Conservation (phyloP, 306 rosid species). For the Cicer pinnatifidum region DNA sequence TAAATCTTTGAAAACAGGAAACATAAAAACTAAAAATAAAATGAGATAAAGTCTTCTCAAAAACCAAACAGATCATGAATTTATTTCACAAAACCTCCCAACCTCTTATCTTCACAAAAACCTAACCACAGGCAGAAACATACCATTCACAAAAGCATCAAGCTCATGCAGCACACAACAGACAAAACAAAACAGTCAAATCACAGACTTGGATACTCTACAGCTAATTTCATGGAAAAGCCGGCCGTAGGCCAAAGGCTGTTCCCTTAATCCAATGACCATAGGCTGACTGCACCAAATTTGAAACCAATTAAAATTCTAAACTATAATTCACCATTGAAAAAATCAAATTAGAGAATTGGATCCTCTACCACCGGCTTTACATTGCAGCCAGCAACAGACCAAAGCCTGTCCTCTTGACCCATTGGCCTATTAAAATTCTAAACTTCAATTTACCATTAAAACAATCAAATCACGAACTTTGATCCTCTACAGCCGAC, state of each 20-base stretch:
- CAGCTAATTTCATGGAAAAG: too few species aligned
- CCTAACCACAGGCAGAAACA: not conserved
- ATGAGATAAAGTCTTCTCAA: not conserved
- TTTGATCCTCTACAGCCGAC: not conserved
- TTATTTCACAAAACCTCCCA: not conserved
- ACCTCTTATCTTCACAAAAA: conserved; percentile 4
- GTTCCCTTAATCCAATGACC: too few species aligned
- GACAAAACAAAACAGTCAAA: not conserved
- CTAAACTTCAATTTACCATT: conserved; percentile 13
- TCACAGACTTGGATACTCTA: not conserved
- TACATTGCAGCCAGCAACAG: not conserved
- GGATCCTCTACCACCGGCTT: not conserved
- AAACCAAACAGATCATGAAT: not conserved
- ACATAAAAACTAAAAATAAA: not conserved
- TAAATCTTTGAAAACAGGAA: not conserved
- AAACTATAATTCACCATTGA: conserved; percentile 11
- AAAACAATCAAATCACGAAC: not conserved
- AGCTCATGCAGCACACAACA: conserved; percentile 9
- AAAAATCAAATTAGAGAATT: not conserved
- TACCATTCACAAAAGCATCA: conserved; percentile 26
- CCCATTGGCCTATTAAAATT: not conserved
- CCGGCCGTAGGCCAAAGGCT: too few species aligned
- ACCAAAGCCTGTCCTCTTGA: not conserved
- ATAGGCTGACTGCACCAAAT: too few species aligned
- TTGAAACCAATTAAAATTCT: not conserved